These are phyloP conservation scores for Moringa oleifera DNA, from an alignment of 345 rosid species.

Conservation along the genomic window DNA sequence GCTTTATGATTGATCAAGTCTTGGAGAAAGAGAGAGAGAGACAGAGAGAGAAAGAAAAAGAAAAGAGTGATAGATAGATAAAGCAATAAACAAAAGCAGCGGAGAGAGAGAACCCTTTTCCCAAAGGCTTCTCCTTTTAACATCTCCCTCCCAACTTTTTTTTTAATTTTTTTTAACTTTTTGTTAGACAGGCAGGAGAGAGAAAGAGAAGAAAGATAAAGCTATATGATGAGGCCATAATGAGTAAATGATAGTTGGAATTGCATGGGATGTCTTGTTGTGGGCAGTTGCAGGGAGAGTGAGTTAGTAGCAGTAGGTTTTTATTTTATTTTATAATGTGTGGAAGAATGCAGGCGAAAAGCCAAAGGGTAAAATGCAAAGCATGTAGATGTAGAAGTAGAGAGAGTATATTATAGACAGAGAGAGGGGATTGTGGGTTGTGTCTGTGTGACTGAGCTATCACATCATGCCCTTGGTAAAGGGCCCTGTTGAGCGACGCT, in stretches of 20 bases:
- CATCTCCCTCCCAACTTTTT: not conserved
- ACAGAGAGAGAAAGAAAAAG: not conserved
- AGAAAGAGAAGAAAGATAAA: not conserved
- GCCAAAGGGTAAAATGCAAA: too few relatives aligned
- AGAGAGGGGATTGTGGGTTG: too few relatives aligned
- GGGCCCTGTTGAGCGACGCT: slow-evolving; percentile 10
- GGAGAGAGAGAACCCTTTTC: not conserved
- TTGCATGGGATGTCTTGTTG: slow-evolving; percentile 6
- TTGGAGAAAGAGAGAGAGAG: not conserved
- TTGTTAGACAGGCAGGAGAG: not conserved
- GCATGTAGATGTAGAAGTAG: too few relatives aligned
- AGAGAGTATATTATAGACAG: too few relatives aligned
- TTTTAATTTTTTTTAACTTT: not conserved
- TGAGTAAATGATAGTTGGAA: not conserved
- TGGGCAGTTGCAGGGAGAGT: too few relatives aligned
- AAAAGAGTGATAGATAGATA: not conserved
- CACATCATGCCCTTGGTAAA: slow-evolving; percentile 18
- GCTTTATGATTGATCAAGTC: slow-evolving; percentile 42
- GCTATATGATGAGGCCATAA: slow-evolving; percentile 4
- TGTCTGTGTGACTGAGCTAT: slow-evolving; percentile 19
- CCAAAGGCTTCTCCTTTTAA: not conserved
- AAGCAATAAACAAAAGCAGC: not conserved
- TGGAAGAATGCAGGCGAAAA: too few relatives aligned
- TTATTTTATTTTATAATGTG: too few relatives aligned
- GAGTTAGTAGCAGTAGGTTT: too few relatives aligned